phyloP scores from a whole-genome alignment of 805 yeast species.

The Lipomyces kockii region DNA sequence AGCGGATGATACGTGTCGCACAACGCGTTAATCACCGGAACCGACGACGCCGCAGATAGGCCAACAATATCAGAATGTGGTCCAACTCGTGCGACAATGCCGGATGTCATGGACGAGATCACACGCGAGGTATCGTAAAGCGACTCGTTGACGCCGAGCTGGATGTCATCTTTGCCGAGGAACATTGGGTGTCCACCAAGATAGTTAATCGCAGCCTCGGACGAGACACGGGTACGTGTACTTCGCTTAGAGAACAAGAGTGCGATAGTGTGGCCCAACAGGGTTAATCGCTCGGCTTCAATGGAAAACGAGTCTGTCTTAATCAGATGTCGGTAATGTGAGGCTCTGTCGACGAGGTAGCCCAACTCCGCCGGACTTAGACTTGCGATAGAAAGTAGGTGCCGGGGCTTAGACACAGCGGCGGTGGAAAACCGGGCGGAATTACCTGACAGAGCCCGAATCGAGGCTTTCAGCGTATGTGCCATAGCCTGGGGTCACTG shows the following conservation, averaged over 20 bases:
- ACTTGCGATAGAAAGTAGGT: slow-evolving; percentile 81
- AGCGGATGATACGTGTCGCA: slow-evolving; percentile 94
- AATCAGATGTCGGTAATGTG: slow-evolving; percentile 61
- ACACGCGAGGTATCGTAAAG: slow-evolving; percentile 87
- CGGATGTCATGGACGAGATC: slow-evolving; percentile 93
- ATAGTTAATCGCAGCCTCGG: slow-evolving; percentile 91
- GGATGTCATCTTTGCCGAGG: slow-evolving; percentile 94
- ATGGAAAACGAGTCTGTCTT: slow-evolving; percentile 52
- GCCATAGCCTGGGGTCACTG: background rate
- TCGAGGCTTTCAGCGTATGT: slow-evolving; percentile 9
- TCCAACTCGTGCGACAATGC: slow-evolving; percentile 94
- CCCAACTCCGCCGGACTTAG: slow-evolving; percentile 72
- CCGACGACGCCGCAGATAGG: slow-evolving; percentile 75
- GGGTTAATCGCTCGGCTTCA: slow-evolving; percentile 53
- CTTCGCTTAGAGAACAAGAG: slow-evolving; percentile 88
- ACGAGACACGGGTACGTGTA: slow-evolving; percentile 90
- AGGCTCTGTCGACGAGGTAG: slow-evolving; percentile 73
- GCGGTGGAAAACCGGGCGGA: background rate
- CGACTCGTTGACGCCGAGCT: slow-evolving; percentile 90
- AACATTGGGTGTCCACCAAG: slow-evolving; percentile 98
- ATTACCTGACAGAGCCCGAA: slow-evolving; percentile 11
- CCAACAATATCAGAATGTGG: slow-evolving; percentile 80
- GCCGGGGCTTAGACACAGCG: slow-evolving; percentile 53
- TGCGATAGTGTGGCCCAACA: slow-evolving; percentile 82
- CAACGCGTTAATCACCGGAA: slow-evolving; percentile 90